Evolutionary conservation across 345 rosid species (phyloP), one percentile per base, ranked within the genome.

Genomic region (Melaleuca alternifolia): DNA sequence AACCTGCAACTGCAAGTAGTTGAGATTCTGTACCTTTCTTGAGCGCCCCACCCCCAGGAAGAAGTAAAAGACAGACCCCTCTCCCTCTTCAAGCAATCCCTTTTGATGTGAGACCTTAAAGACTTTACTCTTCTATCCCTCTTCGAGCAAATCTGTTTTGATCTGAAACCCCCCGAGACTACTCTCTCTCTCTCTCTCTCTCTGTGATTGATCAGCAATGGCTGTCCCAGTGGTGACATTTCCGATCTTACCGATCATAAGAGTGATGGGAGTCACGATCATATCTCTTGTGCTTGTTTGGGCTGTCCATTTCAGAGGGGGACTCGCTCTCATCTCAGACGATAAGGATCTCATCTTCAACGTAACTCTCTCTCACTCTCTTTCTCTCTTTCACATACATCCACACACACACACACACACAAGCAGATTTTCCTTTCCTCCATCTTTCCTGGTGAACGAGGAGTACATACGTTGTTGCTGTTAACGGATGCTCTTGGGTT

Each of bases 271-370:
- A 5, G 76, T 91, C 33, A 6, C 56, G 15, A 85, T 89, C 15
- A 30, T 92, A 20, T 33, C 85, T 81, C 88, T 88, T 44, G 84
- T 92, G 77, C 75, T 89, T 21, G 84, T 84, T 2, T 92, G 92
- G 92, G 76, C 88, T 10, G 77, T 88, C 46, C 88, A 87, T 86
- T 92, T 82, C 87, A 89, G 93, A 81, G 93, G 93, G 53, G 92
- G 92, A 51, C 84, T 92, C 82, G 92, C 92, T 56, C 91, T 91
- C 48, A 85, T 86, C 61, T 92, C 93, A 28, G 93, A 87, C 83
- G 85, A 90, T 79, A 92, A 90, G 75, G 93, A 92, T 90, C 92
- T 92, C 88, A 90, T 92, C 90, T 92, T 92, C 83, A 92, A 92
- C 82, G 93, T 90, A 51, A 20, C 15, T 41, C 30, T 83, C 87